These are phyloP conservation scores for Serendipita sp. DNA, from an alignment of 768 basidiomycete genomes.

Conservation along the genomic window DNA sequence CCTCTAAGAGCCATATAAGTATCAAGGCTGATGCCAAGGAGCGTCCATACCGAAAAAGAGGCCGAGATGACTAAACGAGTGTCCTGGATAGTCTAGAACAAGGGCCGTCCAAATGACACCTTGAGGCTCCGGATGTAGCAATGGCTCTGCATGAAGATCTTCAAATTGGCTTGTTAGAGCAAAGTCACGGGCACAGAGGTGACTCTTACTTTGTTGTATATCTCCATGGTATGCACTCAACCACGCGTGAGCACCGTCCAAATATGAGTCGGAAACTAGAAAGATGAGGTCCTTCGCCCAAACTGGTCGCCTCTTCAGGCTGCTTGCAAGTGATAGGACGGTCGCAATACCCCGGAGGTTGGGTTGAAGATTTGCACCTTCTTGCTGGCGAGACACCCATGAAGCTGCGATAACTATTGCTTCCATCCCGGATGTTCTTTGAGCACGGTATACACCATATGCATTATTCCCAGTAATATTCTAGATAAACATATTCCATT, in stretches of 20 bases:
- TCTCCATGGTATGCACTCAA: conserved; percentile 65
- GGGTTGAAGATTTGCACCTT: conserved; percentile 33
- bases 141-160: conserved; percentile 53
- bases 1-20: conserved; percentile 39
- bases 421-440: conserved; percentile 84
- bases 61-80: conserved; percentile 94
- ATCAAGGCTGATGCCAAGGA: background rate
- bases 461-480: conserved; percentile 52
- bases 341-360: conserved; percentile 80
- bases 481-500: conserved; percentile 22
- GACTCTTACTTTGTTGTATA: conserved; percentile 40
- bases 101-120: conserved; percentile 94
- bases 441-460: conserved; percentile 67
- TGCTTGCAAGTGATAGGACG: conserved; percentile 71
- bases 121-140: conserved; percentile 37
- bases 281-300: conserved; percentile 95
- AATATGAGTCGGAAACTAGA: conserved; percentile 71
- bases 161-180: background rate
- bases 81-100: conserved; percentile 88
- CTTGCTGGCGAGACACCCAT: conserved; percentile 57
- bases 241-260: conserved; percentile 91
- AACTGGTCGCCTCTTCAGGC: conserved; percentile 64
- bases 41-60: conserved; percentile 64
- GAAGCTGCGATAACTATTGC: conserved; percentile 85
- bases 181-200: background rate